Evolutionary conservation across 2,329 filamentous ascomycete species (phyloP).

Genomic region (Podosphaera aphanis): DNA sequence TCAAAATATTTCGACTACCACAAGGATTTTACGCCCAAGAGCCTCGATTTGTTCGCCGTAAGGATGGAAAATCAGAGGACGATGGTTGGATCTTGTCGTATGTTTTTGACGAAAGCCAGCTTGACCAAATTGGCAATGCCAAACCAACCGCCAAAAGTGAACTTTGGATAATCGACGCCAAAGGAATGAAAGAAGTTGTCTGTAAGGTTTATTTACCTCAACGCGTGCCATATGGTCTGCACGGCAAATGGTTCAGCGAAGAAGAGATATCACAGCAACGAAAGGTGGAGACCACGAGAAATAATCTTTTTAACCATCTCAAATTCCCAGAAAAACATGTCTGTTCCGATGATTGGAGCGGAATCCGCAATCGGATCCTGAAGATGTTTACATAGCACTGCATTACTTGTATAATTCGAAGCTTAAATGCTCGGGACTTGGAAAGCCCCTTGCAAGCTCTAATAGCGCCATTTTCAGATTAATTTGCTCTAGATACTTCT

Average conservation of each 20-base stretch:
- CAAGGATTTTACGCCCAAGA: constrained; percentile 40
- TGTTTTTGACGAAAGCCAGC: constrained; percentile 44
- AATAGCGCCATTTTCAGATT: too few relatives aligned
- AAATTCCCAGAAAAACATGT: background rate
- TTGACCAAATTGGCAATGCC: constrained; percentile 19
- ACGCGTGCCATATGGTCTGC: constrained; percentile 45
- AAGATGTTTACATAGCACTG: background rate
- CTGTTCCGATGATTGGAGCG: background rate
- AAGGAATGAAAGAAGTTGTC: constrained; percentile 34
- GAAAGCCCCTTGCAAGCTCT: too few relatives aligned
- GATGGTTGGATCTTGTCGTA: constrained; percentile 46
- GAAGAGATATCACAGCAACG: constrained; percentile 26
- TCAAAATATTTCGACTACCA: constrained; percentile 38
- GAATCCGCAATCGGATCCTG: background rate
- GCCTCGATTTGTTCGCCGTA: constrained; percentile 35
- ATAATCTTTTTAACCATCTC: constrained; percentile 2
- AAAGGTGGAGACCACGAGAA: constrained; percentile 8
- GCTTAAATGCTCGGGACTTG: too few relatives aligned
- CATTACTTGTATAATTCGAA: too few relatives aligned
- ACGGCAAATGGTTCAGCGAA: constrained; percentile 36
- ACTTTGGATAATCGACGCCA: constrained; percentile 45
- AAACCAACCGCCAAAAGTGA: constrained; percentile 28
- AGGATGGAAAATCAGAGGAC: constrained; percentile 26
- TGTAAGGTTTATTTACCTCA: constrained; percentile 36
- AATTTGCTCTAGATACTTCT: too few relatives aligned